Conservation (phyloP, 2,329 filamentous ascomycete species). For the Neopestalotiopsis sp. region DNA sequence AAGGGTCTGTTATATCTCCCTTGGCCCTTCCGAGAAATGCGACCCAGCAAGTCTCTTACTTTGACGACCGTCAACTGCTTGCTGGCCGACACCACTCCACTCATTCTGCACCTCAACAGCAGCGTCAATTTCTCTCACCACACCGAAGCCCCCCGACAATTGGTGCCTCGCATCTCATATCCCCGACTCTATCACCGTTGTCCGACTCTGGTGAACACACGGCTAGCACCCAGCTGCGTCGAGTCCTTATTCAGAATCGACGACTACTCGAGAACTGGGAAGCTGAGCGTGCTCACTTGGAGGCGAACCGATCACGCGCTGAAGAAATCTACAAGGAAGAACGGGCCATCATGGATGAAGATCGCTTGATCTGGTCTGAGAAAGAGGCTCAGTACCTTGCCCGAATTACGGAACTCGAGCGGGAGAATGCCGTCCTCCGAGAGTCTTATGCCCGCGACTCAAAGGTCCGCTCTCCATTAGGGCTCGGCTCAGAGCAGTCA, state of each 20-base stretch:
- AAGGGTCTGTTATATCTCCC: slow-evolving; percentile 46
- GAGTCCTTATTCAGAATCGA: slow-evolving; percentile 31
- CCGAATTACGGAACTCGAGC: slow-evolving; percentile 15
- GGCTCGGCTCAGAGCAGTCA: slow-evolving; percentile 22
- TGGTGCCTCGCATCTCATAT: slow-evolving; percentile 25
- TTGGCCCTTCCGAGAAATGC: slow-evolving; percentile 43
- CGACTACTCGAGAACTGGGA: slow-evolving; percentile 54
- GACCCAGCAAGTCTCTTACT: slow-evolving; percentile 42
- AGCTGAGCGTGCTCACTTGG: slow-evolving; percentile 58
- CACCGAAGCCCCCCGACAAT: slow-evolving; percentile 29
- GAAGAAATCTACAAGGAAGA: slow-evolving; percentile 64
- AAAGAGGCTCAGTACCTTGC: slow-evolving; percentile 41
- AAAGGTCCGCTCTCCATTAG: slow-evolving; percentile 7
- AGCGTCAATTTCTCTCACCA: slow-evolving; percentile 31
- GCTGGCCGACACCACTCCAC: slow-evolving; percentile 32
- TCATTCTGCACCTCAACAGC: slow-evolving; percentile 27
- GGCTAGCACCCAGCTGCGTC: slow-evolving; percentile 27
- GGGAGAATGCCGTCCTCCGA: slow-evolving; percentile 32
- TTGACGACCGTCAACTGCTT: slow-evolving; percentile 38
- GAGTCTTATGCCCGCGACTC: not conserved
- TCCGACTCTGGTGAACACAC: slow-evolving; percentile 25
- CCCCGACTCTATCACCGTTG: slow-evolving; percentile 24
- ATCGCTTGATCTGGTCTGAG: slow-evolving; percentile 51
- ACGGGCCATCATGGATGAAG: slow-evolving; percentile 58
- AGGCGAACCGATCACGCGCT: slow-evolving; percentile 57